Evolutionary conservation across 108 stramenopile species (phyloP).

Genomic region (Parietichytrium sp.): DNA sequence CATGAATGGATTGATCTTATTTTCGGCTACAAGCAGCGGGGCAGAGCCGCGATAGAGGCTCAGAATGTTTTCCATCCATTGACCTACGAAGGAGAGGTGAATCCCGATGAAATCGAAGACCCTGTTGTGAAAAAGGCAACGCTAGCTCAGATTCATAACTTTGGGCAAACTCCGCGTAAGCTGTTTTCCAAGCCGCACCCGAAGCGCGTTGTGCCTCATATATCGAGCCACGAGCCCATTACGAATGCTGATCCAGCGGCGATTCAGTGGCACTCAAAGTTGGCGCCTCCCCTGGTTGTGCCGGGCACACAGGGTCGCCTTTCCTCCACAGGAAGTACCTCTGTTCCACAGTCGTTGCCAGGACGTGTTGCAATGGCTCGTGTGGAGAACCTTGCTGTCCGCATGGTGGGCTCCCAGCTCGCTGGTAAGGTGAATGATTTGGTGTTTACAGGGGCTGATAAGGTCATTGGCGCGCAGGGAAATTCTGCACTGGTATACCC

Average conservation of each 20-base stretch:
- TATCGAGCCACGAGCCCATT: neutral
- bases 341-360: neutral
- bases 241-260: neutral
- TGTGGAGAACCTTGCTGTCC: neutral
- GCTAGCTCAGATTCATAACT: conserved; percentile 57
- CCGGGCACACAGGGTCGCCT: neutral
- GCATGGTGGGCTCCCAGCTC: neutral
- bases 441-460: neutral
- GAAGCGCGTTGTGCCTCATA: conserved; percentile 33
- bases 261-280: neutral
- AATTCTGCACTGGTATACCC: neutral
- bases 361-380: neutral
- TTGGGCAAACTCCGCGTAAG: conserved; percentile 49
- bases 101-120: conserved; percentile 44
- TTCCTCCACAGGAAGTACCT: too few species aligned
- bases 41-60: conserved; percentile 33
- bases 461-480: neutral
- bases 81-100: conserved; percentile 53
- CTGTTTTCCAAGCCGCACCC: conserved; percentile 53
- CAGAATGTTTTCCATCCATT: conserved; percentile 51
- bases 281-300: neutral
- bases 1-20: conserved; percentile 60
- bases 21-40: conserved; percentile 53
- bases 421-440: neutral
- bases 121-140: conserved; percentile 66